Evolutionary conservation across 768 basidiomycete species (phyloP), one percentile per base, ranked within the genome.

Genomic region (Lactarius sp.): DNA sequence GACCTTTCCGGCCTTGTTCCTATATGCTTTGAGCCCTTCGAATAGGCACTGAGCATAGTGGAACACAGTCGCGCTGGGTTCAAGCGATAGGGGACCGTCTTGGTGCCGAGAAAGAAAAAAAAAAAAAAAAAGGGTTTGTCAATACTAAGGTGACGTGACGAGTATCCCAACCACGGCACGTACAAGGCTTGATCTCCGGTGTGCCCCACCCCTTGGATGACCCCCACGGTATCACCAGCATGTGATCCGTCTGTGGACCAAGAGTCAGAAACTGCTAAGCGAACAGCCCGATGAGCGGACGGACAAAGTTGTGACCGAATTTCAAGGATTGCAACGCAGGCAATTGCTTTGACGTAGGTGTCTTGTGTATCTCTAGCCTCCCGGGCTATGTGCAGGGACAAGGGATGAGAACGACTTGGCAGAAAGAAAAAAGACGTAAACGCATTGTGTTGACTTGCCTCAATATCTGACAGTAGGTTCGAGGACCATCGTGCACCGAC

Each of bases 1-100:
- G 14, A 81, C 73, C 22, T 75, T 76, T 7, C 78, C 80, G 60
- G 75, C 72, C 53, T 77, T 72, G 60, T 77, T 74, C 57, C 77
- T 73, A 69, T 82, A 83, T 1, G 81, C 82, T 68, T 83, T 83
- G 72, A 82, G 73, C 12, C 82, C 78, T 67, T 83, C 81, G 69
- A 83, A 81, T 47, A 74, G 73, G 66, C 77, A 73, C 52, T 79
- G 79, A 10, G 82, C 81, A 70, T 83, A 83, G 69, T 83, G 82
- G 52, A 83, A 73, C 31, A 83, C 81, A 44, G 79, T 79, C n/a
- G 77, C 72, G 13, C 79, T 79, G 14, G 82, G 82, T 62, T 83
- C 81, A 31, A 83, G 74, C 2, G 71, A 67, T 52, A 83, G 69
- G 13, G 80, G 79, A 8, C 75, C 79, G 65, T 83, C 77, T 79